Evolutionary conservation across 495 filamentous ascomycete genomes (phyloP).

Genomic region (Tuber aestivum): DNA sequence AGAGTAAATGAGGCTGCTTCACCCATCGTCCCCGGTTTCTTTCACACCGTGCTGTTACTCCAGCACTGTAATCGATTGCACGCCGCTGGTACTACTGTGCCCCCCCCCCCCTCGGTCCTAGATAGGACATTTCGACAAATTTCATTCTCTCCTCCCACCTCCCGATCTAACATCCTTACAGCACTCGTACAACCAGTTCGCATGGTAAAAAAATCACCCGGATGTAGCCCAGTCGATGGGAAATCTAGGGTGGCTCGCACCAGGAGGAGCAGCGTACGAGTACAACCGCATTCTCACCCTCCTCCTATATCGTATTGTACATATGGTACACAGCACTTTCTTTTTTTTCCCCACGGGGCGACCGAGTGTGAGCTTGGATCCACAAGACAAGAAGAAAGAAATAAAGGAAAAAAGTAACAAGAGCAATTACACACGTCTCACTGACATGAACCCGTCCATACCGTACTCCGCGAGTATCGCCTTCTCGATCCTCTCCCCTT

Average conservation of each 20-base stretch:
- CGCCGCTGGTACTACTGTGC: neutral
- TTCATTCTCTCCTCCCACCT: neutral
- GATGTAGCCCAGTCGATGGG: neutral
- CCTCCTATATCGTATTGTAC: neutral
- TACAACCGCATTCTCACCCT: neutral
- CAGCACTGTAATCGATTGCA: neutral
- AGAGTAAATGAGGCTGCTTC: constrained; percentile 2
- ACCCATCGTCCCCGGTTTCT: neutral
- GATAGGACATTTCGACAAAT: neutral
- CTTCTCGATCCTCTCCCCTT: neutral
- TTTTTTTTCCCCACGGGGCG: neutral
- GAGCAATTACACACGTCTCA: constrained; percentile 7
- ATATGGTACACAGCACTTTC: neutral
- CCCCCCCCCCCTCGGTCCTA: neutral
- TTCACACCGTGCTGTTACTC: neutral
- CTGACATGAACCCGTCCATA: neutral
- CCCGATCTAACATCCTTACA: neutral
- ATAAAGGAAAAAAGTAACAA: constrained; percentile 15
- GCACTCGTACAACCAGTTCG: too few relatives aligned
- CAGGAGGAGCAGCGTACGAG: neutral
- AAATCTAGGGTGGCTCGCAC: neutral
- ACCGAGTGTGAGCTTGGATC: constrained; percentile 1
- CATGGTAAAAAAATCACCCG: neutral
- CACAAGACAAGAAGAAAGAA: constrained; percentile 17
- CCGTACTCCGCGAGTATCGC: neutral